Base-by-base conservation (phyloP, 108 stramenopile species). In the Tribonema minus region DNA sequence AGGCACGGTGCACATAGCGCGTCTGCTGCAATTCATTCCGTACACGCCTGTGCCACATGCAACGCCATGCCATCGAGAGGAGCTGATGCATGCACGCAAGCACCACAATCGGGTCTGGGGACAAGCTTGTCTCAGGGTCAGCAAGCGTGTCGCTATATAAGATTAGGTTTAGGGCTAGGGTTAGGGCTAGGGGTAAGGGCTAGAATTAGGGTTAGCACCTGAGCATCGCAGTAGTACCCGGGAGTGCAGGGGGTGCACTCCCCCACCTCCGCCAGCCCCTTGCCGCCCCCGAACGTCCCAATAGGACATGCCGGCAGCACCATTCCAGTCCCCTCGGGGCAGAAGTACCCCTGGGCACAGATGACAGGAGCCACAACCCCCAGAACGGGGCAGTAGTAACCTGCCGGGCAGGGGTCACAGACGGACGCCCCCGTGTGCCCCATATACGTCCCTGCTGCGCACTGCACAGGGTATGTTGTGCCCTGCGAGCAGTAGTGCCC, bases 321-420 rank as follows among this genome's bases (percentile, higher is more conserved):
- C 20, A 20, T 20, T 15, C 46, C 46, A 15, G 46, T 54, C 15
- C 46, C 20, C 46, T 15, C 46, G 20, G 46, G 46, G 20, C 46
- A 54, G 46, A 15, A 54, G 46, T 9, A 54, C 46, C 46, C 46
- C 46, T 54, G 46, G 15, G 46, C 15, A 54, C 46, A 54, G 15
- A 20, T 20, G 15, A 54, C 46, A 15, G 46, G 46, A 15, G 46
- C 46, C 9, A 54, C 46, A 9, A 20, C 20, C 46, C 46, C 46
- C 46, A 54, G 46, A 15, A 54, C 9, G 15, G 86, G 83, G 32
- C 83, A 87, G 46, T 82, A 82, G 72, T 83, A 34, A 3, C 86
- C 86, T 25, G 70, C 36, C 40, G 6, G 34, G 83, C 83, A 84
- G 9, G 82, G 9, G 64, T 79, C 58, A 7, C 37, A 12, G 23